Percentiles rank a stretch among this genome's conserved stretches.
phyloP scores from a whole-genome alignment of 768 basidiomycete species.

The Punctularia strigosozonata region DNA sequence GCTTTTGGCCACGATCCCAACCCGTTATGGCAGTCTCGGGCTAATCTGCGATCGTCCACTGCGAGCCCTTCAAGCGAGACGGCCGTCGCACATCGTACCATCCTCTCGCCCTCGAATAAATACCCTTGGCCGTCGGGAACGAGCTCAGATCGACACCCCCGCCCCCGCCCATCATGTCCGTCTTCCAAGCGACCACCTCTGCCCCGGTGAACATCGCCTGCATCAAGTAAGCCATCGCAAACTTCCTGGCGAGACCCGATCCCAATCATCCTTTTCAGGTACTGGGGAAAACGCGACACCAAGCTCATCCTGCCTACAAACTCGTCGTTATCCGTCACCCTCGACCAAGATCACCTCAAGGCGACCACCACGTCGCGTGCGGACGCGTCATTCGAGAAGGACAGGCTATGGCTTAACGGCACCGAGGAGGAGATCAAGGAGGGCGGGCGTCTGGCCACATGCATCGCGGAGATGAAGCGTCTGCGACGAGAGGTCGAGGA shows the following conservation, averaged over 20 bases:
- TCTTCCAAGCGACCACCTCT: constrained; percentile 78
- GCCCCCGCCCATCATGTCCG: too few species aligned
- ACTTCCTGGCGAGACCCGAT: not conserved
- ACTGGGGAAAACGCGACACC: constrained; percentile 99
- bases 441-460: constrained; percentile 68
- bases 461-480: constrained; percentile 78
- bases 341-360: constrained; percentile 90
- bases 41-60: too few species aligned
- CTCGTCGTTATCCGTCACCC: constrained; percentile 94
- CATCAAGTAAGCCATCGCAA: constrained; percentile 65
- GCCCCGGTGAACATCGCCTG: constrained; percentile 98
- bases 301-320: constrained; percentile 94
- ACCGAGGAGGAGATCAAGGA: constrained; percentile 81
- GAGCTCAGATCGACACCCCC: too few species aligned
- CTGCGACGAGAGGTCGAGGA: constrained; percentile 70
- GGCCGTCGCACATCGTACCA: too few species aligned
- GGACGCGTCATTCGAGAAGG: constrained; percentile 58
- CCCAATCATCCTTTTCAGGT: constrained; percentile 33
- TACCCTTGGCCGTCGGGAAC: too few species aligned
- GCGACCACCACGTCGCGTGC: constrained; percentile 89
- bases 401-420: constrained; percentile 92
- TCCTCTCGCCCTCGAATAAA: too few species aligned
- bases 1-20: too few species aligned
- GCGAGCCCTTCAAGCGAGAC: too few species aligned
- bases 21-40: too few species aligned